Conservation (phyloP, 768 basidiomycete species). For the Phanerochaete sordida region DNA sequence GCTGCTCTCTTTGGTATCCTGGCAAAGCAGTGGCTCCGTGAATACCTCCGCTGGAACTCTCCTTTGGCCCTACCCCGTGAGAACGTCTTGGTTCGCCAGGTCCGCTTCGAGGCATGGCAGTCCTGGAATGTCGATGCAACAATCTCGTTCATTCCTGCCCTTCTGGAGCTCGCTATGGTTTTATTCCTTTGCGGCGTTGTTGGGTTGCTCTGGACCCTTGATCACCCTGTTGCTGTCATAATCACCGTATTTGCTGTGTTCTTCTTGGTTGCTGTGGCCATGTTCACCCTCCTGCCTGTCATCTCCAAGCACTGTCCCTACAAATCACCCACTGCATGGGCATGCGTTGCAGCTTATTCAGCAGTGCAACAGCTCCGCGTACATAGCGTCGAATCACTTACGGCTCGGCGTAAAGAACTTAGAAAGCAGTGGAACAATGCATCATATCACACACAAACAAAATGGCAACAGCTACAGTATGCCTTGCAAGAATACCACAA, state of each 20-base stretch:
- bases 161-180: slow-evolving; percentile 1
- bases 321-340: slow-evolving; percentile 7
- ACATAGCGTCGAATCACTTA: too few relatives aligned
- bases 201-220: slow-evolving; percentile 5
- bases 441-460: too few relatives aligned
- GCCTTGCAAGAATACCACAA: too few relatives aligned
- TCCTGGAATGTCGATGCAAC: not conserved
- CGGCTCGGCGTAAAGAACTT: too few relatives aligned
- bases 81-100: not conserved
- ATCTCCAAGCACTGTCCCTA: slow-evolving; percentile 3
- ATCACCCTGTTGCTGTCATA: not conserved
- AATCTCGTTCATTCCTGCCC: not conserved
- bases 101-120: not conserved
- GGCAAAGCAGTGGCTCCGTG: slow-evolving; percentile 7
- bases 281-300: not conserved
- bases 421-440: too few relatives aligned
- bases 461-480: too few relatives aligned
- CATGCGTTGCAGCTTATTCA: not conserved
- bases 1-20: slow-evolving; percentile 6
- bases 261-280: not conserved
- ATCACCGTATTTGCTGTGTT: not conserved
- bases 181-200: slow-evolving; percentile 1
- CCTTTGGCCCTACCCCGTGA: not conserved
- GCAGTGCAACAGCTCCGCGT: not conserved
- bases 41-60: slow-evolving; percentile 3